Evolutionary conservation across 208 protist species (phyloP), one percentile per base, ranked within the genome.

Genomic region (Naegleria gruberi): DNA sequence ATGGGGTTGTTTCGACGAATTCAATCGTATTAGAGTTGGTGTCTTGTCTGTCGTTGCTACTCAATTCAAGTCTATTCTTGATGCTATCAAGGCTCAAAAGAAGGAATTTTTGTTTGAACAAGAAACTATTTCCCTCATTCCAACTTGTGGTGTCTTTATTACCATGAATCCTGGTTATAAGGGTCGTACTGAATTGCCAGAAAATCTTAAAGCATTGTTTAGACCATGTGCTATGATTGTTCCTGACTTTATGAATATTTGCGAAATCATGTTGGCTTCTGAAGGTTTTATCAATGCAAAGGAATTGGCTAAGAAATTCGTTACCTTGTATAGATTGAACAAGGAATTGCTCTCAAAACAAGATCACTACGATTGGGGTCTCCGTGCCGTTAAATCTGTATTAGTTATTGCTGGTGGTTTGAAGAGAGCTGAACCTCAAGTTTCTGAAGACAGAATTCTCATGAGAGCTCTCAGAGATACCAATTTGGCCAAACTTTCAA

Each of bases 341-440:
- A 96, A 96, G 92, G 97, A 99, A 91, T 94, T 99, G 45, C 95
- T 99, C 45, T 99, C 97, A 8, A 97, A 98, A 47, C 98, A 99
- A 92, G 95, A 98, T 89, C 98, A 99, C 93, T 99, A 99, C 94
- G 98, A 99, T 94, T 99, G 98, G 98, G 98, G 98, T 93, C 94
- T 99, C 81, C 96, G 98, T 91, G 98, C 98, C 6, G 98, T 99
- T n/a, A 99, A 99, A 92, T 98, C 98, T 51, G 97, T 99, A 90
- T 93, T 99, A 44, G 97, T 97, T 92, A 98, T 99, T 92, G 98
- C 98, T 89, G 98, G 98, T 92, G 95, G 95, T 26, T 94, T 99
- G 44, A 98, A 98, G 93, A 96, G 97, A 91, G 97, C 96, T 65
- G 97, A 99, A 90, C 97, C 97, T 17, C 95, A 97, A 46, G 92